Evolutionary conservation across 2,329 filamentous ascomycete species (phyloP), one percentile per base, ranked within the genome.

Genomic region (Xylariaceae sp.): DNA sequence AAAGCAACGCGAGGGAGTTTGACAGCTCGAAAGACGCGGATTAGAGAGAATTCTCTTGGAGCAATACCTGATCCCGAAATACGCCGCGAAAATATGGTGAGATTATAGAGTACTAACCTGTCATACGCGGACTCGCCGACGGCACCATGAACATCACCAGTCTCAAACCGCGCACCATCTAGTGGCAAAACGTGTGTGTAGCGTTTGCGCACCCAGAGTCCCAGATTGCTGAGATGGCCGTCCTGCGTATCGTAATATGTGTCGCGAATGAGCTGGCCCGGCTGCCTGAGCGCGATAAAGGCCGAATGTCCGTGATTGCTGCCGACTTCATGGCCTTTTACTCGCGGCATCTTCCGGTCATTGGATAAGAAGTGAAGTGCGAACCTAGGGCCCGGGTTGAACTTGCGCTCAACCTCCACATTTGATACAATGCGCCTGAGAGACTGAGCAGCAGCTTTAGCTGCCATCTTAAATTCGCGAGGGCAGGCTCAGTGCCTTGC

Each of bases 341-440:
- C 16, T 47, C 41, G 26, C 5, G 16, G 18, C 19, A 10, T 37
- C 15, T 42, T 5, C 15, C 13, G 16, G 19, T 37, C 32, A 0
- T 39, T 18, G 42, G 22, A 34, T 16, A 51, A 30, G 43, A 53
- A 56, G n/a, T 41, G 18, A 34, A 54, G 57, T 13, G 40, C 32
- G 45, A 61, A 60, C n/a, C 49, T 54, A 2, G 52, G 52, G 15
- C 57, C 55, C 1, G 41, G 57, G 40, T 57, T 60, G 45, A 61
- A 61, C 46, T 60, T 60, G 45, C 57, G 59, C 41, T 60, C 59
- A 18, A 61, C 57, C 49, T 61, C 59, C 16, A 61, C 49, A 22
- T 56, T 60, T 6, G 59, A 61, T 40, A 58, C 51, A 19, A 61
- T 54, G 22, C 59, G 57, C 44, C 45, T 53, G 1, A 60, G 39